Percentiles rank a stretch among this genome's conserved stretches.
phyloP scores from a whole-genome alignment of 2,329 filamentous ascomycete genomes.

The Lecanicillium sp. region DNA sequence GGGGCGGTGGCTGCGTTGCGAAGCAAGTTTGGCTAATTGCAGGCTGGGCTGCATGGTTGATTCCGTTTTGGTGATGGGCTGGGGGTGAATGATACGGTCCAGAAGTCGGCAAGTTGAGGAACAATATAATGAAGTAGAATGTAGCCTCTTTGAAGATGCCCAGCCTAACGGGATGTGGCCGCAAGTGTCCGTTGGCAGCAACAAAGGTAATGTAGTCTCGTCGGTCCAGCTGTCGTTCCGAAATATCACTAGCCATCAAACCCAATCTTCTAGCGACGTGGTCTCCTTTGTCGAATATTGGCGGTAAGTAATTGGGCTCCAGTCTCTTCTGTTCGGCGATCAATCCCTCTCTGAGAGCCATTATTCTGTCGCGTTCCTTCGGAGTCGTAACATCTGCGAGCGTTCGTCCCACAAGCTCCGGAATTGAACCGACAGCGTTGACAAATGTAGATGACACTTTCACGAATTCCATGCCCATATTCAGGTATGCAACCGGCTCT shows the following conservation, averaged over 20 bases:
- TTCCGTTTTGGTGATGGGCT: too few relatives aligned
- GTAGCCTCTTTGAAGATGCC: constrained; percentile 53
- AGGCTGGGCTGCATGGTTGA: too few relatives aligned
- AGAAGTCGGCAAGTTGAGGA: too few relatives aligned
- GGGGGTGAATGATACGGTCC: too few relatives aligned
- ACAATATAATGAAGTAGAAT: constrained; percentile 45
- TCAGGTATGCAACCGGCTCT: constrained; percentile 51
- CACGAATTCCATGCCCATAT: constrained; percentile 48
- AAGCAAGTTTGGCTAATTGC: too few relatives aligned
- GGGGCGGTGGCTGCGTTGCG: constrained; percentile 13
- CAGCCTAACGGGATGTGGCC: constrained; percentile 41
- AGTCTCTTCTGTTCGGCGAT: constrained; percentile 48
- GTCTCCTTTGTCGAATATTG: constrained; percentile 50
- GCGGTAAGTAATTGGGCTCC: constrained; percentile 55
- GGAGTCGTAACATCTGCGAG: constrained; percentile 46
- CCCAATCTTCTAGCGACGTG: constrained; percentile 46
- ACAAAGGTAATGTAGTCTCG: constrained; percentile 48
- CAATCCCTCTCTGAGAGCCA: constrained; percentile 41
- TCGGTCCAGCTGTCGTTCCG: constrained; percentile 29
- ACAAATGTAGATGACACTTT: constrained; percentile 48
- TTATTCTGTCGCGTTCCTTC: constrained; percentile 44
- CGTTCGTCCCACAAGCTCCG: constrained; percentile 37
- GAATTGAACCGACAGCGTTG: constrained; percentile 41
- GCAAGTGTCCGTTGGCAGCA: constrained; percentile 40
- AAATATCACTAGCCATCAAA: constrained; percentile 43